Conservation (phyloP, 1,139 yeast genomes). For the Pichia sp. region DNA sequence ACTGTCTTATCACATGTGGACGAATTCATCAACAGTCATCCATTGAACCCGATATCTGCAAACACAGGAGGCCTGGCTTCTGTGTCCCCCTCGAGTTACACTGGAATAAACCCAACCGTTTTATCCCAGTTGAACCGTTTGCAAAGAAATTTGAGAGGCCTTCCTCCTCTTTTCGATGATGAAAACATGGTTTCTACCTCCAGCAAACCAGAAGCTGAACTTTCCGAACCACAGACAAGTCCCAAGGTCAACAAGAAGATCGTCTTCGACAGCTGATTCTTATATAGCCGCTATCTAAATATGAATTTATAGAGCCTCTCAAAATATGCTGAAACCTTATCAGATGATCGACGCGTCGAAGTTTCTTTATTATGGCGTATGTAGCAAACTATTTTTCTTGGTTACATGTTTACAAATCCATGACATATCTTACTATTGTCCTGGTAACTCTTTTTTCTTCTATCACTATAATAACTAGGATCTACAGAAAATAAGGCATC, state of each 20-base stretch:
- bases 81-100: slow-evolving; percentile 8
- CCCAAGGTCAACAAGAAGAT: slow-evolving; percentile 19
- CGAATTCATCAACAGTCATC: slow-evolving; percentile 14
- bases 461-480: too few relatives aligned
- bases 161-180: slow-evolving; percentile 44
- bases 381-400: background rate
- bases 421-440: background rate
- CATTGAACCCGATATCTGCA: background rate
- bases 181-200: slow-evolving; percentile 8
- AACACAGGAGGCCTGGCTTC: background rate
- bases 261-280: slow-evolving; percentile 23
- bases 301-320: too few relatives aligned
- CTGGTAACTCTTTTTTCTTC: too few relatives aligned
- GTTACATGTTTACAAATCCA: background rate
- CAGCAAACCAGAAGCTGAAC: slow-evolving; percentile 14
- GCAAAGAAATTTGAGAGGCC: slow-evolving; percentile 55
- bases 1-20: slow-evolving; percentile 15
- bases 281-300: background rate
- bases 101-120: slow-evolving; percentile 31
- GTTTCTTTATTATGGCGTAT: background rate
- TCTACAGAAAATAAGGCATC: too few relatives aligned
- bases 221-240: slow-evolving; percentile 17
- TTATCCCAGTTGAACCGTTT: slow-evolving; percentile 51
- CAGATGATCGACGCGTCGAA: slow-evolving; percentile 5
- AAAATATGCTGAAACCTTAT: background rate